A percentile compares a stretch with the other conserved stretches of the same genome.
These are phyloP conservation scores for Cystobasidium onofrii DNA, from an alignment of 768 basidiomycete species.

Conservation along the genomic window DNA sequence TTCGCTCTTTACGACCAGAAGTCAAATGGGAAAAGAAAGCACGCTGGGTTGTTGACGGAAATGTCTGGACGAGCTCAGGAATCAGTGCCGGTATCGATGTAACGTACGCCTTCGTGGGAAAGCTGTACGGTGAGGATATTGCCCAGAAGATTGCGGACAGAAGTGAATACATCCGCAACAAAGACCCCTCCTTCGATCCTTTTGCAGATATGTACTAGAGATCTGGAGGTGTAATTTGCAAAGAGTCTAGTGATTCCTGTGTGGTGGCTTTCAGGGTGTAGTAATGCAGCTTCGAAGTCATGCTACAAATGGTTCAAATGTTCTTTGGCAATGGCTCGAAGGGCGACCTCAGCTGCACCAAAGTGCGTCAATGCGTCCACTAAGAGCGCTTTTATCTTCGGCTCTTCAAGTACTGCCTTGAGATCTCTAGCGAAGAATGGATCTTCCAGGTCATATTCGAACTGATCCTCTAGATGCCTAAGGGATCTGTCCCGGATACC, in stretches of 20 bases:
- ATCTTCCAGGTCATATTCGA: neutral
- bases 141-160: constrained; percentile 17
- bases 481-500: constrained; percentile 33
- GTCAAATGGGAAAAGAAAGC: constrained; percentile 34
- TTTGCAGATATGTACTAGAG: constrained; percentile 29
- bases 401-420: constrained; percentile 29
- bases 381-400: constrained; percentile 3
- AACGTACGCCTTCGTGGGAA: constrained; percentile 19
- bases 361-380: constrained; percentile 24
- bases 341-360: constrained; percentile 11
- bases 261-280: no score
- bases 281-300: neutral
- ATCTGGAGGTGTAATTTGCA: neutral
- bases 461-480: neutral
- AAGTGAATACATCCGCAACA: constrained; percentile 22
- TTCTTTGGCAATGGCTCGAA: constrained; percentile 22
- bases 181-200: constrained; percentile 30
- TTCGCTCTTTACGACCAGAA: neutral
- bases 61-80: constrained; percentile 33
- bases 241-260: no score
- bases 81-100: constrained; percentile 36
- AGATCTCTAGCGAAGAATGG: constrained; percentile 28
- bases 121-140: constrained; percentile 24
- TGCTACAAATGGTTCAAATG: neutral
- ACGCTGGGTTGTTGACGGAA: constrained; percentile 36